Percentiles rank a stretch among this genome's conserved stretches.
Conservation (phyloP, 2,329 filamentous ascomycete genomes). For the Biscogniauxia marginata region DNA sequence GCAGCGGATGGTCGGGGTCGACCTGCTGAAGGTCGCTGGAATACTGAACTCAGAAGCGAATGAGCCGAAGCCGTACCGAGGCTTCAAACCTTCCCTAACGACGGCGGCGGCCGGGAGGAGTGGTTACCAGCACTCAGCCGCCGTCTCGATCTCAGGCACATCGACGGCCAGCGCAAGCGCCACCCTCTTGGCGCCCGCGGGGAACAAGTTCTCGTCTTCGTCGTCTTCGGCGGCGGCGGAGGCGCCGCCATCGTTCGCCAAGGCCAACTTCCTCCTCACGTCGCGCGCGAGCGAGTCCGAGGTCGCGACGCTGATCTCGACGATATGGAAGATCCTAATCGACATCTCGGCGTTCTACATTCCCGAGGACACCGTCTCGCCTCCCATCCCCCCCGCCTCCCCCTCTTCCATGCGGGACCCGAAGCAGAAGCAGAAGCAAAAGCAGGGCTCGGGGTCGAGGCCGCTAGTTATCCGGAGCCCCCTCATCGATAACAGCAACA, state of each 20-base stretch:
- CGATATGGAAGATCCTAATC: conserved; percentile 49
- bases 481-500: too few species aligned
- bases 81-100: conserved; percentile 9
- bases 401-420: conserved; percentile 14
- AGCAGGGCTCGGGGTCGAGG: not conserved
- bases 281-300: conserved; percentile 54
- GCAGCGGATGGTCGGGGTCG: conserved; percentile 54
- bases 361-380: conserved; percentile 35
- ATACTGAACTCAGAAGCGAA: conserved; percentile 47
- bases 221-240: not conserved
- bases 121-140: conserved; percentile 21
- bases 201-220: conserved; percentile 4
- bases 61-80: conserved; percentile 26
- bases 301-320: conserved; percentile 52
- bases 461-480: conserved; percentile 14
- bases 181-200: conserved; percentile 11
- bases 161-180: conserved; percentile 16
- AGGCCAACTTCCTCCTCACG: conserved; percentile 57
- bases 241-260: conserved; percentile 39
- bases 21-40: conserved; percentile 58
- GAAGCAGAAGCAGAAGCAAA: conserved; percentile 1
- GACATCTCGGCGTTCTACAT: conserved; percentile 47
- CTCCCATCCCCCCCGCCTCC: conserved; percentile 6
- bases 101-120: too few species aligned
- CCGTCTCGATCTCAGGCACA: conserved; percentile 29